Evolutionary conservation across 192 early-diverging fungal genomes (phyloP).

Genomic region (Diversispora eburnea): DNA sequence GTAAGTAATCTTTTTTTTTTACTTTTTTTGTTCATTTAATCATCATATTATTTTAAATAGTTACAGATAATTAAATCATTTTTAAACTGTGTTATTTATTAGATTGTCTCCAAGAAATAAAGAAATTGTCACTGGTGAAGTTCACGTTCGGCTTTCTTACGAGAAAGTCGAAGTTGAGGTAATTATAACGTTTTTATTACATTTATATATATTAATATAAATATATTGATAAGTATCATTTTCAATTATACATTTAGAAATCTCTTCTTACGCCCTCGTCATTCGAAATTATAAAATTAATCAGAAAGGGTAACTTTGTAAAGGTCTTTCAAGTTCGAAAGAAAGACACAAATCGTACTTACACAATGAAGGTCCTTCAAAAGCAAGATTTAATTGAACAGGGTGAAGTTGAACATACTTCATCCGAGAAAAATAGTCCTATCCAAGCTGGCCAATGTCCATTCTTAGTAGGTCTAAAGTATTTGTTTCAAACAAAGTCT

Average conservation of each 20-base stretch:
- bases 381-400: constrained; percentile 72
- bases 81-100: not conserved
- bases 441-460: constrained; percentile 60
- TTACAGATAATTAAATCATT: not conserved
- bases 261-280: constrained; percentile 40
- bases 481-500: constrained; percentile 71
- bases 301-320: constrained; percentile 77
- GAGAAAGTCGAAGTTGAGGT: constrained; percentile 25
- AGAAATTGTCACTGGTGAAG: constrained; percentile 39
- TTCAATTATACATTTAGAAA: constrained; percentile 27
- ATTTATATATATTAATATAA: not conserved
- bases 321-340: constrained; percentile 79
- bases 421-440: constrained; percentile 73
- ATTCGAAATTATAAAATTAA: constrained; percentile 67
- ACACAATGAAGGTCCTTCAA: constrained; percentile 78
- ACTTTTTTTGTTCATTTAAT: not conserved
- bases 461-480: constrained; percentile 75
- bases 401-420: constrained; percentile 70
- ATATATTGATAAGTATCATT: not conserved
- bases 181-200: not conserved
- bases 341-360: constrained; percentile 73
- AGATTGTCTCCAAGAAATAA: constrained; percentile 27
- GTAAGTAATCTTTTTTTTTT: constrained; percentile 8
- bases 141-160: constrained; percentile 47
- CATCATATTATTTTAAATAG: not conserved